Base-by-base conservation (phyloP, 2,329 filamentous ascomycete species). In the Verticillium zaregamsianum region DNA sequence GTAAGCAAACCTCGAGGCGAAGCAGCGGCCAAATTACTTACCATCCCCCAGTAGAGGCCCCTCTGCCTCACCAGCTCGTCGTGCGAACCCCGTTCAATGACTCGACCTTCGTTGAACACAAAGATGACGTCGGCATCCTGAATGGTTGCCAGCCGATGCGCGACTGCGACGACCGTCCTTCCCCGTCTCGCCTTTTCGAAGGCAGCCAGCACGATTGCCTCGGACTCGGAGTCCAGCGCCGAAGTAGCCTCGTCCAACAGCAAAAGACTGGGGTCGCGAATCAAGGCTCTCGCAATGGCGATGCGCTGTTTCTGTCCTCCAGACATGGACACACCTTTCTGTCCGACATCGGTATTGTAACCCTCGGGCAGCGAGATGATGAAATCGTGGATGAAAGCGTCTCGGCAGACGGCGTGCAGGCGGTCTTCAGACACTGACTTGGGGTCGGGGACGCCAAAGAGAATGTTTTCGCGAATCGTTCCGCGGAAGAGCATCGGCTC, bases 221-320 rank as follows among this genome's bases (percentile, higher is more conserved):
- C 45, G 45, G 14, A 52, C 23, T n/a, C 45, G 45, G 45, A 52
- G 5, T 52, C 45, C 14, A 14, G 45, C 14, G 45, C 45, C 45
- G 45, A 14, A 5, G 17, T 52, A 20, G 45, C 45, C 12, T 52
- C 45, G 14, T 52, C 32, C 23, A 52, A 52, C n/a, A 52, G 45
- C 17, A n/a, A 5, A 52, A 52, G 5, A n/a, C 12, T 5, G 45
- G 14, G 45, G 12, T 52, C 23, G 0, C 92, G 83, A 0, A 90
- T 82, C 0, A 97, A 78, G 0, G 93, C 92, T 1, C 93, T 82
- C 0, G 93, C 92, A 63, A 97, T 92, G 23, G 88, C 88, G 2
- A 97, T 74, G 0, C 92, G 83, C 72, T 97, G 93, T 0, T 88
- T 86, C 72, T 97, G 93, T 0, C 93, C 93, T n/a, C n/a, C n/a